phyloP scores from a whole-genome alignment of 768 basidiomycete species.

The Phylloporus sp. region DNA sequence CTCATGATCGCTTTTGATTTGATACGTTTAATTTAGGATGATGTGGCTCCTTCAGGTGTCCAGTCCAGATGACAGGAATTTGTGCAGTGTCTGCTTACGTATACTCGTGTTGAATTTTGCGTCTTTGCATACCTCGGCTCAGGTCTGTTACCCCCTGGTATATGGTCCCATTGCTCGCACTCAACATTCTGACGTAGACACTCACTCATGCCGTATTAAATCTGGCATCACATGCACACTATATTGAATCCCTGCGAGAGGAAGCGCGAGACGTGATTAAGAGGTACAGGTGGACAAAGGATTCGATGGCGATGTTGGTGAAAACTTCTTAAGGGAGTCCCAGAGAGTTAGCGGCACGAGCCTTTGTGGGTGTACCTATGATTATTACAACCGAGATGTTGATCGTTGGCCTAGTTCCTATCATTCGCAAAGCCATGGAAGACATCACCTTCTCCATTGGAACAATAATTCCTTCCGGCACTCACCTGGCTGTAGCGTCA shows the following conservation, averaged over 20 bases:
- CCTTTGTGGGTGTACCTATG: slow-evolving; percentile 23
- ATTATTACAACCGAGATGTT: background rate
- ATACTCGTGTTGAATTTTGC: slow-evolving; percentile 38
- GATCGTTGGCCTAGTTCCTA: slow-evolving; percentile 23
- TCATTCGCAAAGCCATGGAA: slow-evolving; percentile 33
- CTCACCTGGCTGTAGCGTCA: slow-evolving; percentile 31
- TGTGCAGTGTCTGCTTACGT: slow-evolving; percentile 29
- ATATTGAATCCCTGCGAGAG: slow-evolving; percentile 36
- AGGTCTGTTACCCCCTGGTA: slow-evolving; percentile 19
- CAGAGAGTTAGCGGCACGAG: slow-evolving; percentile 34
- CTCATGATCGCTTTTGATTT: slow-evolving; percentile 3
- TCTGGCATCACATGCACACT: slow-evolving; percentile 39
- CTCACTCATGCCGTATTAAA: slow-evolving; percentile 38
- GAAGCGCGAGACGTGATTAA: slow-evolving; percentile 34
- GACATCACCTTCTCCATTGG: slow-evolving; percentile 34
- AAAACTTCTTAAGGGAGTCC: slow-evolving; percentile 41
- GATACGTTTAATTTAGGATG: slow-evolving; percentile 26
- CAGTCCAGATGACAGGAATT: slow-evolving; percentile 24
- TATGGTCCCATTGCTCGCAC: background rate
- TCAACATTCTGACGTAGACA: slow-evolving; percentile 16
- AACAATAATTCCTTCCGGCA: slow-evolving; percentile 37
- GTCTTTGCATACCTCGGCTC: slow-evolving; percentile 33
- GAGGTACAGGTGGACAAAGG: slow-evolving; percentile 33
- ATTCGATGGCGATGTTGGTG: slow-evolving; percentile 31
- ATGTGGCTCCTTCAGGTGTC: slow-evolving; percentile 40